Evolutionary conservation across 2,329 filamentous ascomycete species (phyloP).

Genomic region (Botrytis tulipae): DNA sequence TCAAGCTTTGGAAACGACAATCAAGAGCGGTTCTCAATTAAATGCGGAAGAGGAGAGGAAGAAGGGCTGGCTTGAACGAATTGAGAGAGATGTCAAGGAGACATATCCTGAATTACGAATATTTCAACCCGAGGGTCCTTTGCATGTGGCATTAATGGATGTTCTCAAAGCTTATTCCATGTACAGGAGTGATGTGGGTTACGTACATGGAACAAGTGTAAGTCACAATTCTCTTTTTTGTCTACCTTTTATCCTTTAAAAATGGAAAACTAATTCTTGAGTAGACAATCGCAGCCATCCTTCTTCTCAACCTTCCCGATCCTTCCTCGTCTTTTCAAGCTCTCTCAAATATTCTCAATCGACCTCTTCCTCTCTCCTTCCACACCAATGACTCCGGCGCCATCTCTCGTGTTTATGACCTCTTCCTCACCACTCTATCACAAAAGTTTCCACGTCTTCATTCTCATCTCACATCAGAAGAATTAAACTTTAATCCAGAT

Average conservation of each 20-base stretch:
- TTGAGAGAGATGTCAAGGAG: constrained; percentile 61
- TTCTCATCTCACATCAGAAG: constrained; percentile 56
- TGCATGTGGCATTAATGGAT: constrained; percentile 67
- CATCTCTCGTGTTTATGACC: constrained; percentile 65
- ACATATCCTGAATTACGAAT: constrained; percentile 73
- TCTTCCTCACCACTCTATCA: constrained; percentile 64
- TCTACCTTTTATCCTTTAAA: not conserved
- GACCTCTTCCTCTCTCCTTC: constrained; percentile 72
- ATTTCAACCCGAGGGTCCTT: constrained; percentile 54
- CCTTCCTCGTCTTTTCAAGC: constrained; percentile 65
- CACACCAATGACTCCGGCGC: constrained; percentile 68
- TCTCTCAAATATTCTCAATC: constrained; percentile 75
- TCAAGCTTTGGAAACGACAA: constrained; percentile 53
- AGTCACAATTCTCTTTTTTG: constrained; percentile 40
- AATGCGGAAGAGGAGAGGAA: constrained; percentile 52
- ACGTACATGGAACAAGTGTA: constrained; percentile 71
- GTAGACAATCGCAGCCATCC: constrained; percentile 68
- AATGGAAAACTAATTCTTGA: constrained; percentile 4
- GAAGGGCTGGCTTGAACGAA: constrained; percentile 60
- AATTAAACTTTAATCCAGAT: constrained; percentile 48
- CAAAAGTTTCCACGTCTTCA: constrained; percentile 64
- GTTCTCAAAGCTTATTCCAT: constrained; percentile 76
- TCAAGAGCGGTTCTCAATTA: constrained; percentile 36
- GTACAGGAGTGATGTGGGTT: constrained; percentile 80
- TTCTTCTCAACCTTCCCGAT: constrained; percentile 68